phyloP scores from a whole-genome alignment of 768 basidiomycete species.

The Mycena olivaceomarginata region DNA sequence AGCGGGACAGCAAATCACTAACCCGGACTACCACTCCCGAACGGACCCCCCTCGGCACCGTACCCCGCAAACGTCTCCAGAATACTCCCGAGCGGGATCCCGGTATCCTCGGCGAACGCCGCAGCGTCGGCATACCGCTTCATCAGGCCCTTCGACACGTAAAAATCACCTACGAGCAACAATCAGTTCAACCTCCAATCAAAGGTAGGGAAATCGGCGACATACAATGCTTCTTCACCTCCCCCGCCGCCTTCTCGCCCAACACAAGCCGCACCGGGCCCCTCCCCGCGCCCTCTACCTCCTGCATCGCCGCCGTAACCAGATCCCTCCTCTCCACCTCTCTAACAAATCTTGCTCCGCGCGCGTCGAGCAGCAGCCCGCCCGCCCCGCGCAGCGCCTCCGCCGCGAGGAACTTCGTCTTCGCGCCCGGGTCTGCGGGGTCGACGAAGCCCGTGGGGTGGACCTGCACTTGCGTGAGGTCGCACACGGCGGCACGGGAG shows the following conservation, averaged over 20 bases:
- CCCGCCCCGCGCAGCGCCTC: conserved; percentile 89
- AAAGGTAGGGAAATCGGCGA: not conserved
- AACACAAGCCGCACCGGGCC: conserved; percentile 48
- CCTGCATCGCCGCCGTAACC: conserved; percentile 49
- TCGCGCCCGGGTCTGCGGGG: conserved; percentile 80
- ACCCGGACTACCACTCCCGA: conserved; percentile 30
- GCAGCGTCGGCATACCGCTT: conserved; percentile 45
- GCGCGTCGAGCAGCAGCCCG: conserved; percentile 81
- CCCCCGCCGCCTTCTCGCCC: conserved; percentile 42
- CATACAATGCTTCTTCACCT: conserved; percentile 48
- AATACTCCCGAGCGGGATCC: conserved; percentile 40
- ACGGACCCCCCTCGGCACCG: conserved; percentile 44
- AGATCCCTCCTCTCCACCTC: conserved; percentile 78
- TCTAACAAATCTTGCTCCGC: conserved; percentile 83
- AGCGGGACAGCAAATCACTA: too few species aligned
- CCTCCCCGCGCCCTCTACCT: conserved; percentile 39
- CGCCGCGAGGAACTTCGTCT: conserved; percentile 88
- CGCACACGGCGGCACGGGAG: conserved; percentile 38
- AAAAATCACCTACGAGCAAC: conserved; percentile 47
- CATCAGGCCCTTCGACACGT: conserved; percentile 51
- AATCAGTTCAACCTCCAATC: not conserved
- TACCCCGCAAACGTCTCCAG: conserved; percentile 41
- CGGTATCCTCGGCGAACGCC: conserved; percentile 44
- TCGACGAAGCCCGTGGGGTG: conserved; percentile 88
- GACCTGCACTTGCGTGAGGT: conserved; percentile 52